Evolutionary conservation across 2,329 filamentous ascomycete species (phyloP).

Genomic region (Ophiocordyceps sinensis): DNA sequence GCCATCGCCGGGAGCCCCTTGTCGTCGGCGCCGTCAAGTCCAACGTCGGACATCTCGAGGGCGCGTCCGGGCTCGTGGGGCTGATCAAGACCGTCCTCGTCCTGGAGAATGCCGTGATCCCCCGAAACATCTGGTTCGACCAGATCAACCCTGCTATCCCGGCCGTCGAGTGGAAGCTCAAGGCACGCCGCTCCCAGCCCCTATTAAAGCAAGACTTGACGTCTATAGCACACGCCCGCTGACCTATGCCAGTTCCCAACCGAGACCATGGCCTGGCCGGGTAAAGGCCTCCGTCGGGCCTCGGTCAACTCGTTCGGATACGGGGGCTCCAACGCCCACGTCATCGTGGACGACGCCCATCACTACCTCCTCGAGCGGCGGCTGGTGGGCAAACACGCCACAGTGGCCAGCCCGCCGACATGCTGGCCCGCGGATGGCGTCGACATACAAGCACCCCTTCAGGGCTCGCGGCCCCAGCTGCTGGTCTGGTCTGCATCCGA

Average conservation of each 20-base stretch:
- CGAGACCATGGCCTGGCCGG: neutral
- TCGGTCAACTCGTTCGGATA: constrained; percentile 22
- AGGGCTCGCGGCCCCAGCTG: too few species aligned
- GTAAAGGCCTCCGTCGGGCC: constrained; percentile 5
- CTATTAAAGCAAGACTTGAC: too few species aligned
- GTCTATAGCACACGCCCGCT: too few species aligned
- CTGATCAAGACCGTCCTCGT: constrained; percentile 11
- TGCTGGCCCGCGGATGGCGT: too few species aligned
- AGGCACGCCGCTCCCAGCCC: too few species aligned
- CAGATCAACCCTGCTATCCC: neutral
- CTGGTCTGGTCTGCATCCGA: too few species aligned
- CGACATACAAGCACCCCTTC: too few species aligned
- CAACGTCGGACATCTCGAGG: constrained; percentile 15
- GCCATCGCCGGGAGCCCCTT: neutral
- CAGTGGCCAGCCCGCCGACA: neutral
- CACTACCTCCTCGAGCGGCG: constrained; percentile 6
- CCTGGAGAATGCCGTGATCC: constrained; percentile 11
- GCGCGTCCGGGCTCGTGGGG: constrained; percentile 9
- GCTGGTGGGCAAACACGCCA: neutral
- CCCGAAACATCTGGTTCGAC: constrained; percentile 3
- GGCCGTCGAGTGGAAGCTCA: too few species aligned
- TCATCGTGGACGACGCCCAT: constrained; percentile 12
- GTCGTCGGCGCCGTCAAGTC: constrained; percentile 13
- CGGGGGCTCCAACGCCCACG: constrained; percentile 21
- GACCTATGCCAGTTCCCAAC: too few species aligned